Conservation (phyloP, 1,139 yeast species). For the Torulaspora globosa region DNA sequence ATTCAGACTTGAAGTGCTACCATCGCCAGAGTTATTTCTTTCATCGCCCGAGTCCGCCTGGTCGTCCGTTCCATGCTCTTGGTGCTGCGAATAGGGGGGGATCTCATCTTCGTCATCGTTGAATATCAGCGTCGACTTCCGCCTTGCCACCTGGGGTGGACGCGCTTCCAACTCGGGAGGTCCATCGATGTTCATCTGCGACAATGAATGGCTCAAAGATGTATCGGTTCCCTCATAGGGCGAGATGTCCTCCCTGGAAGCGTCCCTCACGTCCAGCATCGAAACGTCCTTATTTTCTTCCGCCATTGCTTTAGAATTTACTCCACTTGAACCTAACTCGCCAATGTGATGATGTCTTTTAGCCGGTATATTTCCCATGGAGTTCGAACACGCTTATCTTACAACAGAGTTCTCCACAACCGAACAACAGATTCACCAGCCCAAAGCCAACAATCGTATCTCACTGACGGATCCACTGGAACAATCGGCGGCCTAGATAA, state of each 20-base stretch:
- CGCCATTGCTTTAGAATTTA: slow-evolving; percentile 1
- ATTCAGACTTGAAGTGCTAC: slow-evolving; percentile 6
- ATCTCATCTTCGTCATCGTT: slow-evolving; percentile 24
- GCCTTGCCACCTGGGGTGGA: slow-evolving; percentile 18
- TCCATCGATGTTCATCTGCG: slow-evolving; percentile 36
- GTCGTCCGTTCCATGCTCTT: slow-evolving; percentile 13
- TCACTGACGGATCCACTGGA: not conserved
- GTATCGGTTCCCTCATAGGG: slow-evolving; percentile 6
- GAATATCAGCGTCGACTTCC: slow-evolving; percentile 26
- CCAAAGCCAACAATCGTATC: not conserved
- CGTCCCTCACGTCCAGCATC: slow-evolving; percentile 15
- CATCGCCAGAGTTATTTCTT: not conserved
- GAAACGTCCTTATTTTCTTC: slow-evolving; percentile 12
- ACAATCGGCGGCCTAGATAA: not conserved
- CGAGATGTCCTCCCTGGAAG: slow-evolving; percentile 4
- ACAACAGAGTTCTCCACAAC: not conserved
- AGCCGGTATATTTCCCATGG: slow-evolving; percentile 10
- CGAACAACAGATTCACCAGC: not conserved
- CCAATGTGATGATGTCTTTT: slow-evolving; percentile 8
- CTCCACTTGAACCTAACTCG: not conserved
- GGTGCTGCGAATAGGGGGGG: slow-evolving; percentile 15
- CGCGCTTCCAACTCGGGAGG: slow-evolving; percentile 20
- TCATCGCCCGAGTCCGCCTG: slow-evolving; percentile 12
- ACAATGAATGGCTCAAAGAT: slow-evolving; percentile 31
- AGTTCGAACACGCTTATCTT: not conserved